Evolutionary conservation across 2,329 filamentous ascomycete species (phyloP), one percentile per base, ranked within the genome.

Genomic region (Metarhizium robertsii): DNA sequence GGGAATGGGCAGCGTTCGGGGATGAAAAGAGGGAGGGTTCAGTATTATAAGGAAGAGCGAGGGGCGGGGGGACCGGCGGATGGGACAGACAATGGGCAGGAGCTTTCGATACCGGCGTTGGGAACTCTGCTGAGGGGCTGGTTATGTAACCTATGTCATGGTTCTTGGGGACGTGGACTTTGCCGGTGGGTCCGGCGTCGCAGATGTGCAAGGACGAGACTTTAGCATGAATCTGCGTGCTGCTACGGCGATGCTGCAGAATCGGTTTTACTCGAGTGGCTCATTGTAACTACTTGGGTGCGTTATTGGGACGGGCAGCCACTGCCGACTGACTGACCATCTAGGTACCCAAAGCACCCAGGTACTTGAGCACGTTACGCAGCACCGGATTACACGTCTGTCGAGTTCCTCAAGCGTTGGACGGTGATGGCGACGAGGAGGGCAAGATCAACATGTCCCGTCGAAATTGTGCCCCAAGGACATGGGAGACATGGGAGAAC

Each of bases 141-240:
- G 25, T 25, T 25, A 25, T 25, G 25, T 25, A 25, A 25, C 25
- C 67, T 65, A 63, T 67, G 65, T 65, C 64, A 67, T 66, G 65
- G 58, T 40, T 40, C 16, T 50, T 43, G 40, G 32, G 38, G 13
- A 16, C 8, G 38, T 7, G 38, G 40, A 46, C 40, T 46, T 46
- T 46, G 38, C 55, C 38, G 49, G 56, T 55, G 56, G 56, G 56
- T 53, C 56, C 56, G 47, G 50, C 43, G 56, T 55, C 56, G 36
- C 46, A 52, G 53, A 42, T 25, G 25, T 25, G 40, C n/a, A 34
- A 3, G 32, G 36, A 40, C 18, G 52, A 50, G 40, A 43, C 25
- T 46, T 46, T n/a, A 20, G 18, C 43, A 25, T n/a, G 11, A 20
- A 7, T 7, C n/a, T 25, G 43, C 16, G 43, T 2, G 43, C 16